Percentiles rank a stretch among this genome's conserved stretches.
Evolutionary conservation across 352 stramenopile species (phyloP).

Genomic region (Blastocystis sp.): DNA sequence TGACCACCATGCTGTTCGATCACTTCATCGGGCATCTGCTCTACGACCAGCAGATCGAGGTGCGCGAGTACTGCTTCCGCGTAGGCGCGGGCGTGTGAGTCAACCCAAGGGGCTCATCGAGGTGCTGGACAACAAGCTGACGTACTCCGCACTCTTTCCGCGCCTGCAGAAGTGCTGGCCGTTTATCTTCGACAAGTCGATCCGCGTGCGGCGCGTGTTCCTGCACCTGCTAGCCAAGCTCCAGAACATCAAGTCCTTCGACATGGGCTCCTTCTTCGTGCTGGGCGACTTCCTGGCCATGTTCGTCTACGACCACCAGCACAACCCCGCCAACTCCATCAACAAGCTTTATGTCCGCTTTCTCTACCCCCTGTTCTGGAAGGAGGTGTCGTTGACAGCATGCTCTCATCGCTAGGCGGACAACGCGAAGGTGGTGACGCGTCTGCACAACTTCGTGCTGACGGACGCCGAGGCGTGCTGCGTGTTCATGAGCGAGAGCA

Average conservation of each 20-base stretch:
- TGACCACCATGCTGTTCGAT: slow-evolving; percentile 50
- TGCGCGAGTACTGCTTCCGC: slow-evolving; percentile 40
- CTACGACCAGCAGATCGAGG: slow-evolving; percentile 31
- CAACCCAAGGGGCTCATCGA: slow-evolving; percentile 35
- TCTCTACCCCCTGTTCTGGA: slow-evolving; percentile 36
- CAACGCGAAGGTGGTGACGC: slow-evolving; percentile 35
- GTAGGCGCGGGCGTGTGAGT: background rate
- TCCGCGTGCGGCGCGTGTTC: slow-evolving; percentile 33
- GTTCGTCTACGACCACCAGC: slow-evolving; percentile 8
- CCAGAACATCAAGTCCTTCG: slow-evolving; percentile 65
- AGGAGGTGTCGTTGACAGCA: background rate
- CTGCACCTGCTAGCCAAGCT: slow-evolving; percentile 51
- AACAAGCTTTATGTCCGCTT: slow-evolving; percentile 45
- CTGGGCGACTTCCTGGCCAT: slow-evolving; percentile 46
- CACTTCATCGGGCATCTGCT: slow-evolving; percentile 41
- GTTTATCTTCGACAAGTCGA: slow-evolving; percentile 36
- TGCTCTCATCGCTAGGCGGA: background rate
- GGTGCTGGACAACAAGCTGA: slow-evolving; percentile 34
- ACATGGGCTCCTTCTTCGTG: slow-evolving; percentile 17
- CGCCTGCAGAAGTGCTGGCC: slow-evolving; percentile 6
- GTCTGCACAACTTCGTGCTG: slow-evolving; percentile 47
- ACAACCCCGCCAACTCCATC: slow-evolving; percentile 40
- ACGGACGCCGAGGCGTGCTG: slow-evolving; percentile 2
- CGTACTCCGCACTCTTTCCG: slow-evolving; percentile 15
- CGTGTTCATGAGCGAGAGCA: slow-evolving; percentile 27